Percentiles rank a stretch among this genome's conserved stretches.
These are phyloP conservation scores for Pleurotus platypus DNA, from an alignment of 768 basidiomycete species.

Conservation along the genomic window DNA sequence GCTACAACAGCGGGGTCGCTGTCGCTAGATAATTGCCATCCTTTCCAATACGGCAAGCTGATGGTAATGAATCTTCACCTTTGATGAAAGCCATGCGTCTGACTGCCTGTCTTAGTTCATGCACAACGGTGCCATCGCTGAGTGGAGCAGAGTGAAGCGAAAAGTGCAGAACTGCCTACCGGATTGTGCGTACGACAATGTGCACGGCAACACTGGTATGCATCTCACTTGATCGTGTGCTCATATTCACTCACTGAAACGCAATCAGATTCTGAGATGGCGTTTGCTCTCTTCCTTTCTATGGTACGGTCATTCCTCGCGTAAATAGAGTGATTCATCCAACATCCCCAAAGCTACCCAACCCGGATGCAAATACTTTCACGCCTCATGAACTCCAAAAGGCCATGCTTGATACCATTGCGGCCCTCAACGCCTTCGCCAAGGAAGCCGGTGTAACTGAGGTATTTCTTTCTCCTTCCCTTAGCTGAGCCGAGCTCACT, in stretches of 20 bases:
- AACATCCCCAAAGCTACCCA: constrained; percentile 55
- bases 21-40: constrained; percentile 94
- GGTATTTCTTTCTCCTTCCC: constrained; percentile 32
- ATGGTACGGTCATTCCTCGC: constrained; percentile 42
- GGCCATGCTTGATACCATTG: constrained; percentile 89
- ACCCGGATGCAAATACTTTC: constrained; percentile 75
- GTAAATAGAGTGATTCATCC: neutral
- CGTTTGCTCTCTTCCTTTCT: constrained; percentile 88
- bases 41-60: constrained; percentile 86
- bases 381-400: constrained; percentile 66
- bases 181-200: constrained; percentile 82
- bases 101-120: constrained; percentile 62
- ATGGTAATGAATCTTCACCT: constrained; percentile 55
- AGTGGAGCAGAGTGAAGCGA: constrained; percentile 80
- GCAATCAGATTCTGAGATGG: constrained; percentile 88
- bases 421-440: constrained; percentile 70
- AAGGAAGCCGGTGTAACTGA: constrained; percentile 72
- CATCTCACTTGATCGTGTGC: constrained; percentile 1
- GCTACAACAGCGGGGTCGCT: constrained; percentile 91
- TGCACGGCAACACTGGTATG: constrained; percentile 89
- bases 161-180: constrained; percentile 69
- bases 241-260: constrained; percentile 1
- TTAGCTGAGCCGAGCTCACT: neutral
- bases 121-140: constrained; percentile 94
- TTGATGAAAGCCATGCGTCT: neutral